Base-by-base conservation (phyloP, 2,329 filamentous ascomycete genomes). In the Aspergillus costaricaensis region DNA sequence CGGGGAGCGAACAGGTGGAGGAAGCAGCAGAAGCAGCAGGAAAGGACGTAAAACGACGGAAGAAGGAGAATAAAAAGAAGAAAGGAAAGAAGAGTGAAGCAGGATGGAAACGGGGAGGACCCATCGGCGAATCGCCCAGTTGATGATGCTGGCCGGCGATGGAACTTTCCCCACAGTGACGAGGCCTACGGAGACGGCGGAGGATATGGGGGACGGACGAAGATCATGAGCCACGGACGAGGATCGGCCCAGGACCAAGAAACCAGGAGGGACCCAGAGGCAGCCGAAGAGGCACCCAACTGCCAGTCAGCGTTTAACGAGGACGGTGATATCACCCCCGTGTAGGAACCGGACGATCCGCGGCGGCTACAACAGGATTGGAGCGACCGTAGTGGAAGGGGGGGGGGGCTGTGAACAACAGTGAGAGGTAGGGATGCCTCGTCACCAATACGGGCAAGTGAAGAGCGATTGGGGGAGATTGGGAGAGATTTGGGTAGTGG, bases 171-270 rank as follows among this genome's bases (percentile, higher is more conserved):
- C 66, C 66, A 68, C 65, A 65, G 60, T 67, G 64, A 65, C 65
- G 58, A 67, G 63, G 64, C 63, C 62, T 63, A 67, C 65, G 66
- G 66, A 67, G 62, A 63, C 48, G 60, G 62, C 60, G 62, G 63
- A 65, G 62, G 55, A 50, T 61, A 64, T 61, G 25, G 64, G 64
- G 59, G 38, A 58, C 53, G 59, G 54, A 53, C 58, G 62, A 58
- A 60, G 63, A 68, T 64, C 63, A 65, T 66, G 63, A 63, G 62
- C 49, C 53, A 63, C 55, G 53, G 25, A 41, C 51, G 60, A 57
- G 55, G 39, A 47, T 53, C 44, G 47, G 36, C 39, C 15, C 14
- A 56, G 57, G 54, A 62, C 49, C 38, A 58, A 50, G 44, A 19
- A 38, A 41, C 32, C 43, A 10, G 19, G 14, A 21, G 51, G 19